A percentile compares a stretch with the other conserved stretches of the same genome.
Conservation (phyloP, 305 asterid species). For the Solanum aculeatissimum region DNA sequence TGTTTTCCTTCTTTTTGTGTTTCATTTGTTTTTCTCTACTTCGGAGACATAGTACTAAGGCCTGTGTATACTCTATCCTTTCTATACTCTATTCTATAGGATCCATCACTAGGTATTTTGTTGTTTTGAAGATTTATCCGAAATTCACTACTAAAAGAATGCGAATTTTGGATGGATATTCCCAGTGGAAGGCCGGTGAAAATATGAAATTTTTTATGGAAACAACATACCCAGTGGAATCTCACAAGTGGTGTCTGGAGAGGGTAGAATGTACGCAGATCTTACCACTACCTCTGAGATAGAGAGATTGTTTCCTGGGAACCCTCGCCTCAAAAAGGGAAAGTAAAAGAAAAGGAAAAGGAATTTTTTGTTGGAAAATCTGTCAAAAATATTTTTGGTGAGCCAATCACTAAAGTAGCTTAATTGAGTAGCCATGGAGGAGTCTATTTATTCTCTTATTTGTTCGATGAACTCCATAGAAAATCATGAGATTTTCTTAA, state of each 20-base stretch:
- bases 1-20: not conserved
- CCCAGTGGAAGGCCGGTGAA: not conserved
- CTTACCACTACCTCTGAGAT: too few species aligned
- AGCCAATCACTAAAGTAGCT: not conserved
- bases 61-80: rapidly evolving
- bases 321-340: too few species aligned
- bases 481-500: not conserved
- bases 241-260: too few species aligned
- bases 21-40: not conserved
- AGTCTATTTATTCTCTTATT: not conserved
- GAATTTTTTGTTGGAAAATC: too few species aligned
- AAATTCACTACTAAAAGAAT: not conserved
- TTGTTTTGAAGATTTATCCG: not conserved
- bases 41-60: not conserved
- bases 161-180: not conserved
- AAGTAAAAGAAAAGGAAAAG: too few species aligned
- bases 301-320: too few species aligned
- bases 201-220: not conserved
- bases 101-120: not conserved
- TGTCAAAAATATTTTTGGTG: too few species aligned
- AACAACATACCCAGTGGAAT: too few species aligned
- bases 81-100: not conserved
- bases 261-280: too few species aligned
- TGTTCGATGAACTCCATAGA: not conserved
- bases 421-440: not conserved